These are phyloP conservation scores for Tylopilus sp. DNA, from an alignment of 768 basidiomycete species.

Conservation along the genomic window DNA sequence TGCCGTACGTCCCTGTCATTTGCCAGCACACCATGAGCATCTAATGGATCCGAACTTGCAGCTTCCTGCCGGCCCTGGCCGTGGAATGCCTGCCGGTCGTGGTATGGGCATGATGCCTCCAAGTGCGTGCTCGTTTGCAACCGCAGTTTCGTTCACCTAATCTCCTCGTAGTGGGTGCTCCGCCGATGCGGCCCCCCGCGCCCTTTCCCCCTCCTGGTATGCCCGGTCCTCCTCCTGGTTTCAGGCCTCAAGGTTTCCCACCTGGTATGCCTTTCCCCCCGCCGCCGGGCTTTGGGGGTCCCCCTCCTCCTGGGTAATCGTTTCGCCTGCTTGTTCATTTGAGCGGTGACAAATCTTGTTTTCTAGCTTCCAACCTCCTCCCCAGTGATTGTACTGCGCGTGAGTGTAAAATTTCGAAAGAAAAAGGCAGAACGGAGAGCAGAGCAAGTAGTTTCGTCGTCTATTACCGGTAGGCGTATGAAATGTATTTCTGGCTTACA, in stretches of 20 bases:
- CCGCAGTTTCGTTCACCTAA: constrained; percentile 16
- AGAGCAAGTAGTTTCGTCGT: constrained; percentile 25
- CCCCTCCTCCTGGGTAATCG: constrained; percentile 82
- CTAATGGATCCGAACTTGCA: constrained; percentile 33
- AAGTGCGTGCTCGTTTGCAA: constrained; percentile 43
- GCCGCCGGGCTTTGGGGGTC: constrained; percentile 76
- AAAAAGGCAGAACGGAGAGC: constrained; percentile 22
- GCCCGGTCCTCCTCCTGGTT: constrained; percentile 84
- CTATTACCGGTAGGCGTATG: constrained; percentile 17
- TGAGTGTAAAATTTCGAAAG: constrained; percentile 9
- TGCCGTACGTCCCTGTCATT: constrained; percentile 45
- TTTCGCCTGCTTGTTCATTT: background rate
- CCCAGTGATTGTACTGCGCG: constrained; percentile 32
- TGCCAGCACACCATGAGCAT: constrained; percentile 1
- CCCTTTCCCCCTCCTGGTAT: constrained; percentile 65
- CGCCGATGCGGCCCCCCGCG: constrained; percentile 67
- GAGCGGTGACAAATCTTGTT: constrained; percentile 2
- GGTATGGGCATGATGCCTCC: constrained; percentile 96
- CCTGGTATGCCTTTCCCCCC: constrained; percentile 78
- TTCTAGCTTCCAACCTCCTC: constrained; percentile 47
- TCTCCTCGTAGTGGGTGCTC: constrained; percentile 49
- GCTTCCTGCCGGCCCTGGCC: constrained; percentile 87
- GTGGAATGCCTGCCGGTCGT: constrained; percentile 93
- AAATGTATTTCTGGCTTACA: constrained; percentile 25
- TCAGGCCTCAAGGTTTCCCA: constrained; percentile 81